A percentile compares a stretch with the other conserved stretches of the same genome.
Evolutionary conservation across 2,329 filamentous ascomycete species (phyloP).

Genomic region (Mycocentrospora acerina): DNA sequence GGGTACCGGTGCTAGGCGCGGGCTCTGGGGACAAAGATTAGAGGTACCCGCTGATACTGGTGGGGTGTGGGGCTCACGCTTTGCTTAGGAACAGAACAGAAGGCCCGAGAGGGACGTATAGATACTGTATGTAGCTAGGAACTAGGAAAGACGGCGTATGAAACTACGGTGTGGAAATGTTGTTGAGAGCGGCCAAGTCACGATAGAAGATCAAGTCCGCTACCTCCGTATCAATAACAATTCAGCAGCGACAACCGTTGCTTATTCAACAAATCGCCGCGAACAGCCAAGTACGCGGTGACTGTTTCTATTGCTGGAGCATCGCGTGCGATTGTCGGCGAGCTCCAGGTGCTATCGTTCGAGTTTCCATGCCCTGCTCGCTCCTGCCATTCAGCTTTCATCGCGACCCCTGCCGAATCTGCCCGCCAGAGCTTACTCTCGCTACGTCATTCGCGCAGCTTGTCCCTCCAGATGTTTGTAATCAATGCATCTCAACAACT

Average conservation of each 20-base stretch:
- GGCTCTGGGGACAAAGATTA: conserved; percentile 8
- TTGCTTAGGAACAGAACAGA: conserved; percentile 12
- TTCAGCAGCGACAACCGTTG: no score
- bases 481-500: not conserved
- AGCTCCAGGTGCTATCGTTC: conserved; percentile 1
- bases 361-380: conserved; percentile 2
- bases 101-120: conserved; percentile 16
- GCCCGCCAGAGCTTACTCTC: not conserved
- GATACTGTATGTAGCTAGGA: conserved; percentile 3
- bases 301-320: no score
- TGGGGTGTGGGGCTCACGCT: conserved; percentile 16
- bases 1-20: conserved; percentile 21
- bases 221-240: no score
- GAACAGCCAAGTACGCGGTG: no score
- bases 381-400: not conserved
- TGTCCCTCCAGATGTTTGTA: not conserved
- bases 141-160: conserved; percentile 9
- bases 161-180: conserved; percentile 2
- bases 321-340: no score
- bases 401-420: conserved; percentile 1
- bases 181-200: conserved; percentile 2
- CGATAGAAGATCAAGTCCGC: conserved; percentile 1
- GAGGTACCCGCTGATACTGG: conserved; percentile 5
- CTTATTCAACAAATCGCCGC: no score
- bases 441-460: not conserved